Base-by-base conservation (phyloP, 371 early-diverging fungal species). In the Enterospora canceri region DNA sequence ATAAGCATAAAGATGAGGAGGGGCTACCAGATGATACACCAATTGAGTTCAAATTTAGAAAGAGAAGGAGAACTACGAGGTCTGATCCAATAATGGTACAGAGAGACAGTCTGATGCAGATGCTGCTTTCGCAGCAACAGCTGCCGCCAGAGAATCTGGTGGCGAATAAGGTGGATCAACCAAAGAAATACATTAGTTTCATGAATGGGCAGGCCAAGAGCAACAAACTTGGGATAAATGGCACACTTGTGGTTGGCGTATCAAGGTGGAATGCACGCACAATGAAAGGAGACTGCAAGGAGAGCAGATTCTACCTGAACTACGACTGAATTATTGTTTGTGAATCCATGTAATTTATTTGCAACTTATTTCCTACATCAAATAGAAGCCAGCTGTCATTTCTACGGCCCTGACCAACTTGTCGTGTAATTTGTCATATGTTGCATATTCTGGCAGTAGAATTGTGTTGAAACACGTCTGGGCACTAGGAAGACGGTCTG, bases 391-490 rank as follows among this genome's bases (percentile, higher is more conserved):
- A 79, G 91, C 88, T 28, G 92, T 88, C 75, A 92, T 89, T 67
- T 87, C 86, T 62, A 97, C 89, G 2, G 97, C 94, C 3, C 88
- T 90, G 48, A 86, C 78, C 33, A 97, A 78, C 60, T 91, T 86
- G 48, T 89, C 85, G 58, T 84, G 78, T 29, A 97, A 80, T 78
- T 91, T 90, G 26, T 88, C 89, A 53, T 83, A 80, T 12, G 84
- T 74, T 1, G 82, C 67, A 76, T 97, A 97, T 76, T 94, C 94
- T 1, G 92, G 92, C 31, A 97, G 82, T 57, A 95, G 80, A 19
- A 97, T 79, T 26, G 90, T 86, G 55, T 91, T 90, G 77, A 95
- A 97, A 75, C 94, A 95, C 0, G 94, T 94, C 76, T 92, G 93
- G 12, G 94, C 87, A 0, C 92, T 91, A 0, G 94, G 94, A 48